A percentile compares a stretch with the other conserved stretches of the same genome.
phyloP scores from a whole-genome alignment of 805 yeast genomes.

The Yueomyces sinensis region DNA sequence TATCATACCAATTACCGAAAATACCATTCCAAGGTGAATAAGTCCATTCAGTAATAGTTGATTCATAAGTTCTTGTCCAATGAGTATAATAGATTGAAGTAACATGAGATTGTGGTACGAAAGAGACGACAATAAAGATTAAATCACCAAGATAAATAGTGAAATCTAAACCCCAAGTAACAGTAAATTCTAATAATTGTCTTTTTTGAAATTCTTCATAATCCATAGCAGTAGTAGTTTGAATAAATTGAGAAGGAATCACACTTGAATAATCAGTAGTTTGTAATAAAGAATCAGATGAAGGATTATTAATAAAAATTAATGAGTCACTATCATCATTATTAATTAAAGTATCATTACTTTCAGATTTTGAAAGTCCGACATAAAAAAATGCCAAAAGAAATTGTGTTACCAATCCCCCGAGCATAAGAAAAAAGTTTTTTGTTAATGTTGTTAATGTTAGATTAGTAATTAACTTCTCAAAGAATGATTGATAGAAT shows the following conservation, averaged over 20 bases:
- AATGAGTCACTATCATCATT: no score
- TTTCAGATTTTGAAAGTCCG: no score
- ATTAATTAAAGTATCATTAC: no score
- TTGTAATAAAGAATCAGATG: no score
- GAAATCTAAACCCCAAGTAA: not conserved
- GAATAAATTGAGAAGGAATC: not conserved
- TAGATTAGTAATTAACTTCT: no score
- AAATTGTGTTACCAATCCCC: no score
- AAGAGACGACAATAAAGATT: not conserved
- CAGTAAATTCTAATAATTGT: not conserved
- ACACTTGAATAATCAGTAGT: no score
- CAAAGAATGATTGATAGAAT: no score
- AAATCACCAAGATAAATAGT: not conserved
- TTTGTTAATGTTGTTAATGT: no score
- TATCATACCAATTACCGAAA: not conserved
- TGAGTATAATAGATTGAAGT: not conserved
- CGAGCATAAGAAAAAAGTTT: no score
- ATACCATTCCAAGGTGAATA: not conserved
- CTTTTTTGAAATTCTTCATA: not conserved
- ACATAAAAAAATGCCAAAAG: no score
- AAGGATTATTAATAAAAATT: no score
- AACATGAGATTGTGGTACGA: not conserved
- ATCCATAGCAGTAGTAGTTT: not conserved
- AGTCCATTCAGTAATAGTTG: not conserved
- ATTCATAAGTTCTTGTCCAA: not conserved